phyloP scores from a whole-genome alignment of 306 rosid genomes.

The Quercus parvula region DNA sequence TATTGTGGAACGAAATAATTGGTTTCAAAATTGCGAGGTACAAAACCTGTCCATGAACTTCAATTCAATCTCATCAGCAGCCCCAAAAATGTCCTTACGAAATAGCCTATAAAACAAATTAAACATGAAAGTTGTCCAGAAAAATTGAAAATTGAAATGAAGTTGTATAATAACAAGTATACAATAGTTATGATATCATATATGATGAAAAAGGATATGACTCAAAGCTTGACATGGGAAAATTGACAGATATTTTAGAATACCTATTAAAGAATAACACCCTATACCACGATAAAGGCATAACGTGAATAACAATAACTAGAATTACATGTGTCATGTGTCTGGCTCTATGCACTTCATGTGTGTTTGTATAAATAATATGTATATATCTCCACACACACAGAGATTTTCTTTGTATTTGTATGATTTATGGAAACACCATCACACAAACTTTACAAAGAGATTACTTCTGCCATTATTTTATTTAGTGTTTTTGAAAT shows the following conservation, averaged over 20 bases:
- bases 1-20: constrained; percentile 1
- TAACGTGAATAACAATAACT: background rate
- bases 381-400: background rate
- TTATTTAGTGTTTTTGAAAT: background rate
- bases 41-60: constrained; percentile 93
- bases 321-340: background rate
- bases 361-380: background rate
- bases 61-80: constrained; percentile 89
- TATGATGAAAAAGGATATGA: background rate
- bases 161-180: background rate
- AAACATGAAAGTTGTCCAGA: constrained; percentile 11
- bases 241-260: background rate
- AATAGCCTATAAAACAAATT: constrained; percentile 59
- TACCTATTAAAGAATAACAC: background rate
- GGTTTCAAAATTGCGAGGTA: constrained; percentile 6
- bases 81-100: constrained; percentile 89
- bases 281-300: background rate
- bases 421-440: background rate
- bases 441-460: background rate
- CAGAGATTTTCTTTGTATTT: background rate
- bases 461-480: background rate
- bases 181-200: background rate
- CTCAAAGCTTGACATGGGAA: background rate
- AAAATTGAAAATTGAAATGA: background rate
- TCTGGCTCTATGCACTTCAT: background rate